Evolutionary conservation across 768 basidiomycete genomes (phyloP).

Genomic region (Mycena vitilis): DNA sequence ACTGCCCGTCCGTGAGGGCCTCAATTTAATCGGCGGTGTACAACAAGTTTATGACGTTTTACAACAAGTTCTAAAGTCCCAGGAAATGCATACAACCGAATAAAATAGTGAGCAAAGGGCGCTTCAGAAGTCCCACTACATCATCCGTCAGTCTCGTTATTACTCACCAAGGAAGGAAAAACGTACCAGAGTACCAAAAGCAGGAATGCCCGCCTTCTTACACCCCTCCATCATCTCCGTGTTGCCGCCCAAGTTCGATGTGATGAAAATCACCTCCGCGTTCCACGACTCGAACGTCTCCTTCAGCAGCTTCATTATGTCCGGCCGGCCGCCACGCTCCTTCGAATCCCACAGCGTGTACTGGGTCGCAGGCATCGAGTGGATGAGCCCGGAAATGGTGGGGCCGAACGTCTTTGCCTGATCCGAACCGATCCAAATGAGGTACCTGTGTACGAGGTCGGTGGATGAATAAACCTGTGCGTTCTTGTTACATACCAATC

Average conservation of each 20-base stretch:
- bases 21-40: too few species aligned
- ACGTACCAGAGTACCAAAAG: constrained; percentile 57
- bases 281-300: constrained; percentile 80
- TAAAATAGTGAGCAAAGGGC: too few species aligned
- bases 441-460: constrained; percentile 39
- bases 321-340: constrained; percentile 45
- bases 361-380: constrained; percentile 76
- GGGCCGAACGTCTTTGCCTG: constrained; percentile 90
- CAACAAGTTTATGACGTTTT: too few species aligned
- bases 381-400: constrained; percentile 79
- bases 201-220: constrained; percentile 75
- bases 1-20: too few species aligned
- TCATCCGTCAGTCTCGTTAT: too few species aligned
- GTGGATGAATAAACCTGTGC: too few species aligned
- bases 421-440: constrained; percentile 88
- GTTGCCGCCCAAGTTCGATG: constrained; percentile 83
- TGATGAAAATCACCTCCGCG: constrained; percentile 88
- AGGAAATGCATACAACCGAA: too few species aligned
- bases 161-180: background rate
- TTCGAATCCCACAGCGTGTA: constrained; percentile 87
- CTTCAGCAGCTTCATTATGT: constrained; percentile 38
- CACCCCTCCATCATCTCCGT: constrained; percentile 87
- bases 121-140: too few species aligned
- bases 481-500: constrained; percentile 48
- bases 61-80: too few species aligned